phyloP scores from a whole-genome alignment of 257 asterid genomes.

The Paraleonurus japonicus region DNA sequence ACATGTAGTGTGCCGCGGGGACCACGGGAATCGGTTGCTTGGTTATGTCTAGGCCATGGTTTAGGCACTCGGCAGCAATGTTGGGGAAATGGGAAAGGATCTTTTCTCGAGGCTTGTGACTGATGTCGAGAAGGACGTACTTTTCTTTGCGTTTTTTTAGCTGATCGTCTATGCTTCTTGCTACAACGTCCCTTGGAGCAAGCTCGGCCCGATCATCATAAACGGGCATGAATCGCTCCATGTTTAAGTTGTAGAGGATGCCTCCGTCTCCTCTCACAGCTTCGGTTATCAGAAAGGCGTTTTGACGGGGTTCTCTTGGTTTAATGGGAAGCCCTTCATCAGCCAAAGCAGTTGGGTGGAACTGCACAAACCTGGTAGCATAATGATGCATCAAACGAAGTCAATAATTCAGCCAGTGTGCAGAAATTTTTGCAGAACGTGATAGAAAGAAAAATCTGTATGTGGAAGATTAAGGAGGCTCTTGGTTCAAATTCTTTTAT shows the following conservation, averaged over 20 bases:
- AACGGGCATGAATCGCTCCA: slow-evolving; percentile 86
- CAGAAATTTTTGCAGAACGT: neutral
- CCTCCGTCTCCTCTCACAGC: slow-evolving; percentile 99
- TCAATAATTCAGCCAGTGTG: neutral
- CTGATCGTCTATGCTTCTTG: slow-evolving; percentile 94
- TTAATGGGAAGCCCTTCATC: slow-evolving; percentile 89
- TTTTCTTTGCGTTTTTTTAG: slow-evolving; percentile 80
- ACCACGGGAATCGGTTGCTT: slow-evolving; percentile 86
- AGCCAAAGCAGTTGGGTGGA: slow-evolving; percentile 98
- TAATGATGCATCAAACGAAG: slow-evolving; percentile 2
- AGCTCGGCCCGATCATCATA: slow-evolving; percentile 91
- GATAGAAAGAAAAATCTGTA: neutral
- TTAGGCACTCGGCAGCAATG: slow-evolving; percentile 88
- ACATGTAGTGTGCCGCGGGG: slow-evolving; percentile 99
- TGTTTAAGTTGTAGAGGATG: slow-evolving; percentile 68
- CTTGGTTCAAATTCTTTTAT: too few species aligned
- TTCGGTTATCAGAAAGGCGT: slow-evolving; percentile 88
- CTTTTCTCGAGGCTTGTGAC: slow-evolving; percentile 66
- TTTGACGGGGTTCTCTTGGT: slow-evolving; percentile 70
- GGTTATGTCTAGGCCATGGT: slow-evolving; percentile 86
- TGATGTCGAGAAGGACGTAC: slow-evolving; percentile 89
- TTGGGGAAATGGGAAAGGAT: slow-evolving; percentile 90
- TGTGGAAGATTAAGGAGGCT: neutral
- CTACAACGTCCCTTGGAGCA: slow-evolving; percentile 96
- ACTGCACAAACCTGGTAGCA: slow-evolving; percentile 83